These are phyloP conservation scores for Rhodamnia argentea DNA, from an alignment of 345 rosid species.

Conservation along the genomic window DNA sequence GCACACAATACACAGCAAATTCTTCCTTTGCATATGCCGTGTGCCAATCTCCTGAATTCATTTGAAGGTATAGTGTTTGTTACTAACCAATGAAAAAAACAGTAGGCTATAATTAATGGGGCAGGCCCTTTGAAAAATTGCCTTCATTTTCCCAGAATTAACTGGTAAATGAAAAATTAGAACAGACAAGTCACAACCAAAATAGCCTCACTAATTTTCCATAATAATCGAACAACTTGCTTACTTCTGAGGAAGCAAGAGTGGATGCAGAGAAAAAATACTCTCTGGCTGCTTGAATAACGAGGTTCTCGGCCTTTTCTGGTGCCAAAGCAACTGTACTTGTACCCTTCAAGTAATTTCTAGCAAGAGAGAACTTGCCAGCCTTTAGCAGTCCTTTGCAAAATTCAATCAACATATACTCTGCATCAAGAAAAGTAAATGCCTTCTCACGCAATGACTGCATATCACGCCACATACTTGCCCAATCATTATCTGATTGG, in stretches of 20 bases:
- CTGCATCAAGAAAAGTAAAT: conserved; percentile 80
- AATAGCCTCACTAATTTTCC: background rate
- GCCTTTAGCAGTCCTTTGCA: conserved; percentile 96
- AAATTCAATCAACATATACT: conserved; percentile 81
- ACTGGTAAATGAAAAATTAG: background rate
- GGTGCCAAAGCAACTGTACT: conserved; percentile 66
- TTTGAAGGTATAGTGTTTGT: background rate
- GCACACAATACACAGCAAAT: background rate
- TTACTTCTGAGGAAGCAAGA: conserved; percentile 81
- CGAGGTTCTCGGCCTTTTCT: conserved; percentile 89
- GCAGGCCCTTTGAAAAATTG: background rate
- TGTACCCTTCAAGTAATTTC: conserved; percentile 89
- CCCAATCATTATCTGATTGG: conserved; percentile 94
- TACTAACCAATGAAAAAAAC: background rate
- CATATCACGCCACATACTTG: conserved; percentile 96
- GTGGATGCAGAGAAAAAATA: conserved; percentile 94
- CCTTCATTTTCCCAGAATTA: background rate
- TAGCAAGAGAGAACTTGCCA: conserved; percentile 93
- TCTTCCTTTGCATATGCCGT: background rate
- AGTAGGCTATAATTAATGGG: background rate
- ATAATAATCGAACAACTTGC: conserved; percentile 2
- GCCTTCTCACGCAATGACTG: conserved; percentile 76
- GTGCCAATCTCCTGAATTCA: background rate
- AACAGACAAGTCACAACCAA: background rate
- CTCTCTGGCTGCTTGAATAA: conserved; percentile 88